Conservation (phyloP, 2,329 filamentous ascomycete genomes). For the Venturia nashicola region DNA sequence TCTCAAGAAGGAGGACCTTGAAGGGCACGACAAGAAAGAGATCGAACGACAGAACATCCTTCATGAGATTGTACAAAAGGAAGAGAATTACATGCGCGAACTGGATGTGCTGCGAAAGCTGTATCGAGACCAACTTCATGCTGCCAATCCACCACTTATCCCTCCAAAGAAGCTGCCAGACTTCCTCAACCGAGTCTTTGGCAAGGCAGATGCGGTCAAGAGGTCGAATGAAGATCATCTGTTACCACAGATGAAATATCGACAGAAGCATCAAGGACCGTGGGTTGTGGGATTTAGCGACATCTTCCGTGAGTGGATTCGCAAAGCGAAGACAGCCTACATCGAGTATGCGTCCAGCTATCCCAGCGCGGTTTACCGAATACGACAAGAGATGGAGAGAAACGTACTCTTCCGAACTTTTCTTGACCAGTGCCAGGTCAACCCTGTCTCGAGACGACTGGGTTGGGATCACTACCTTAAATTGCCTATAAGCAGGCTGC, state of each 20-base stretch:
- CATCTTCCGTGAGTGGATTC: conserved; percentile 95
- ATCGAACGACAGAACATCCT: conserved; percentile 86
- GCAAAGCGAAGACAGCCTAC: conserved; percentile 80
- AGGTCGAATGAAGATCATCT: conserved; percentile 88
- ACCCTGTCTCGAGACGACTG: conserved; percentile 69
- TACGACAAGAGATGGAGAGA: conserved; percentile 71
- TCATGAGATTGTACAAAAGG: conserved; percentile 88
- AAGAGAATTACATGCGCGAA: conserved; percentile 83
- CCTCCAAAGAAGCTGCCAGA: conserved; percentile 62
- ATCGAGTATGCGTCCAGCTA: conserved; percentile 86
- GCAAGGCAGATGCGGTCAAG: conserved; percentile 78
- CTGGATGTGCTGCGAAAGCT: conserved; percentile 74
- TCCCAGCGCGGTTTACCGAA: conserved; percentile 68
- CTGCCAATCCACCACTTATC: conserved; percentile 68
- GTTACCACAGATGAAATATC: conserved; percentile 86
- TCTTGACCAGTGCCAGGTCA: conserved; percentile 63
- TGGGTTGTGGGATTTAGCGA: conserved; percentile 93
- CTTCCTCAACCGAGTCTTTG: conserved; percentile 79
- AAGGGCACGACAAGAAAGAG: conserved; percentile 68
- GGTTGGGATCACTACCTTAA: conserved; percentile 95
- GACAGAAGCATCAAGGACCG: conserved; percentile 91
- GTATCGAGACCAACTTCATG: conserved; percentile 69
- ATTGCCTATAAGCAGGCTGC: conserved; percentile 80
- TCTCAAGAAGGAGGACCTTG: conserved; percentile 63
- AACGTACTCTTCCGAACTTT: conserved; percentile 84